These are phyloP conservation scores for Pseudozyma pruni DNA, from an alignment of 1,284 basidiomycete species.

Conservation along the genomic window DNA sequence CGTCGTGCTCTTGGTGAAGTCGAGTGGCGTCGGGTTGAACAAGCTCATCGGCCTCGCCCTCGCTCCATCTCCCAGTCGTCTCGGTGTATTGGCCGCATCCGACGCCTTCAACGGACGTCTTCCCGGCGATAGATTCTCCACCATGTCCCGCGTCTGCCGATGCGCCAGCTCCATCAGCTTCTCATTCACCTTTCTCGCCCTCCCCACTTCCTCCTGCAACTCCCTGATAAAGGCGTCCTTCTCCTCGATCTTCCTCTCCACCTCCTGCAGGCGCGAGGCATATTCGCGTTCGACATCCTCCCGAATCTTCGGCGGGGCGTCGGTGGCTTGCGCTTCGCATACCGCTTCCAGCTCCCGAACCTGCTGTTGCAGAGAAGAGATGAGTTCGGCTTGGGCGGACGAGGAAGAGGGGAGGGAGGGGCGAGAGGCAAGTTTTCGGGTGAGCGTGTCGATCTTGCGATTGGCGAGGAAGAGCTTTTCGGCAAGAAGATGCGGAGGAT, in stretches of 20 bases:
- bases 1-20: too few species aligned
- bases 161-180: slow-evolving; percentile 54
- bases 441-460: slow-evolving; percentile 38
- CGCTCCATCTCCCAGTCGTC: not conserved
- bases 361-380: slow-evolving; percentile 46
- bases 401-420: slow-evolving; percentile 34
- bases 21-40: slow-evolving; percentile 11
- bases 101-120: not conserved
- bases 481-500: slow-evolving; percentile 54
- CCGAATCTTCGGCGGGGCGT: slow-evolving; percentile 54
- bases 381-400: slow-evolving; percentile 34
- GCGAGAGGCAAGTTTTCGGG: slow-evolving; percentile 42
- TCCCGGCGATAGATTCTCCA: slow-evolving; percentile 25
- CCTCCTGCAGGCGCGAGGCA: slow-evolving; percentile 5
- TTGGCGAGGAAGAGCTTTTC: slow-evolving; percentile 61
- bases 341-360: slow-evolving; percentile 60
- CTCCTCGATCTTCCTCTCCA: slow-evolving; percentile 28
- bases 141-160: slow-evolving; percentile 49
- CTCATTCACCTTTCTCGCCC: slow-evolving; percentile 39
- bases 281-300: slow-evolving; percentile 63
- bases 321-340: slow-evolving; percentile 54
- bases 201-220: slow-evolving; percentile 41
- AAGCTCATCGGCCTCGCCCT: slow-evolving; percentile 32
- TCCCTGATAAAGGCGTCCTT: slow-evolving; percentile 53
- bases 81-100: slow-evolving; percentile 2